Evolutionary conservation across 306 rosid genomes (phyloP).

Genomic region (Myrica gale): DNA sequence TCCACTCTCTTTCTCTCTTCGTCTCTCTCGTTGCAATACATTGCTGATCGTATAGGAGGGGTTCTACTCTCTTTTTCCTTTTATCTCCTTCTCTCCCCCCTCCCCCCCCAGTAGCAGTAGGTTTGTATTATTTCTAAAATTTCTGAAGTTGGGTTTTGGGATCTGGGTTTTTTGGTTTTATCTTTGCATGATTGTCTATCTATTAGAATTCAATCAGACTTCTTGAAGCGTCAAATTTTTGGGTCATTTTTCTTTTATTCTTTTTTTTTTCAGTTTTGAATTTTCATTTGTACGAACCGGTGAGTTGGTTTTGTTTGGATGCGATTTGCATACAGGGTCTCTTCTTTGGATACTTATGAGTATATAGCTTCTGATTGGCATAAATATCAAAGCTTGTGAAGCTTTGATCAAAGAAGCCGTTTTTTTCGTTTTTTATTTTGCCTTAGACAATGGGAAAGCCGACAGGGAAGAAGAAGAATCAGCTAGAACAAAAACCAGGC

Average conservation of each 20-base stretch:
- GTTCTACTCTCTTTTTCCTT: neutral
- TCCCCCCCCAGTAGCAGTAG: too few species aligned
- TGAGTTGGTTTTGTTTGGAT: neutral
- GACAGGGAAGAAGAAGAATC: slow-evolving; percentile 65
- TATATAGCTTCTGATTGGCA: slow-evolving; percentile 19
- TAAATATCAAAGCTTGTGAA: slow-evolving; percentile 24
- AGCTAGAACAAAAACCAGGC: slow-evolving; percentile 34
- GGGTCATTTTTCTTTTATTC: neutral
- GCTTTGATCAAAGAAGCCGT: slow-evolving; percentile 16
- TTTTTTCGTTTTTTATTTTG: neutral
- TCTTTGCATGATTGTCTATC: neutral
- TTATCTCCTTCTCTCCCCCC: neutral
- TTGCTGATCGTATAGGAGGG: neutral
- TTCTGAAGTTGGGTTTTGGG: slow-evolving; percentile 4
- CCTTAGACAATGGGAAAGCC: slow-evolving; percentile 75
- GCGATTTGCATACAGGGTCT: neutral
- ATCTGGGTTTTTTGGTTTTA: neutral
- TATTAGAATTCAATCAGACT: neutral
- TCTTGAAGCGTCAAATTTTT: neutral
- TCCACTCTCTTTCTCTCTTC: neutral
- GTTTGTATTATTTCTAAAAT: neutral
- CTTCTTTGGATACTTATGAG: neutral
- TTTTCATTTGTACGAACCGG: slow-evolving; percentile 4
- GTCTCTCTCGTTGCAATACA: neutral
- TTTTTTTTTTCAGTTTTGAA: neutral